Conservation (phyloP, 768 basidiomycete species). For the Lactifluus piperatus region DNA sequence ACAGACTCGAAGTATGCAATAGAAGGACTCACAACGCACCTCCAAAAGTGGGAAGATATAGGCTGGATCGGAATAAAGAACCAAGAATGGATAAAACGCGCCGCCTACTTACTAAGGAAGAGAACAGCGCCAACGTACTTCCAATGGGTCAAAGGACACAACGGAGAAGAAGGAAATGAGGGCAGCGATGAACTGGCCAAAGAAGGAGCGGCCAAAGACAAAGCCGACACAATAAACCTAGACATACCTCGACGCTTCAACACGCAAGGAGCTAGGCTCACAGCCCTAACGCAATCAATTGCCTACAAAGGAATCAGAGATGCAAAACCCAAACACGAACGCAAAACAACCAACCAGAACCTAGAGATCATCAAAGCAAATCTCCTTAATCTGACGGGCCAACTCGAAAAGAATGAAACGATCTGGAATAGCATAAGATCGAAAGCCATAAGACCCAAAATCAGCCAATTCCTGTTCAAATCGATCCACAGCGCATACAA, state of each 20-base stretch:
- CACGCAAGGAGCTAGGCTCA: background rate
- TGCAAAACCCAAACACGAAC: too few species aligned
- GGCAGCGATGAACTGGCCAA: background rate
- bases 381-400: accelerated
- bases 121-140: background rate
- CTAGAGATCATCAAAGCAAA: too few species aligned
- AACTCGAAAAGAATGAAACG: too few species aligned
- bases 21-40: background rate
- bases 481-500: too few species aligned
- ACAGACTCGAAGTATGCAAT: background rate
- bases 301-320: background rate
- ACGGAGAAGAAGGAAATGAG: background rate
- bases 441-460: too few species aligned
- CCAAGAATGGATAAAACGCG: background rate
- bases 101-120: background rate
- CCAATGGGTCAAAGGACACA: background rate
- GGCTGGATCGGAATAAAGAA: background rate
- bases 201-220: background rate
- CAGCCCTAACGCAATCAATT: background rate
- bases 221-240: too few species aligned
- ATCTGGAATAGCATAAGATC: too few species aligned
- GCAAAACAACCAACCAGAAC: background rate
- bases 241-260: too few species aligned
- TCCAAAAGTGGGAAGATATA: background rate
- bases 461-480: too few species aligned